Conservation (phyloP, 2,329 filamentous ascomycete genomes). For the Botryotinia convoluta region DNA sequence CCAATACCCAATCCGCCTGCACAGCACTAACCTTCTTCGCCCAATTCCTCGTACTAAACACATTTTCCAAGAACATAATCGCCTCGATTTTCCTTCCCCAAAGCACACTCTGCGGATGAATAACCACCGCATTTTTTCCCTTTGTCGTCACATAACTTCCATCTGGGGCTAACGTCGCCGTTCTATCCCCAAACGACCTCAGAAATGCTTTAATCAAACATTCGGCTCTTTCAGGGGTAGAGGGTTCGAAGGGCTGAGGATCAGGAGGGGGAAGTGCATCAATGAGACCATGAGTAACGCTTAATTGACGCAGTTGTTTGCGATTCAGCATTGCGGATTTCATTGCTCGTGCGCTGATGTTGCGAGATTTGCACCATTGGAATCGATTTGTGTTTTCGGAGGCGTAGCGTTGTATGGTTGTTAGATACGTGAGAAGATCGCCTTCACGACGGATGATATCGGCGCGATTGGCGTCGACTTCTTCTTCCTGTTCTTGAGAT, state of each 20-base stretch:
- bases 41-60: conserved; percentile 65
- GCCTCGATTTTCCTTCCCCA: conserved; percentile 63
- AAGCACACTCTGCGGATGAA: conserved; percentile 62
- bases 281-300: conserved; percentile 50
- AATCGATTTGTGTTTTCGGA: conserved; percentile 51
- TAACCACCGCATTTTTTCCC: conserved; percentile 58
- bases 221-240: conserved; percentile 54
- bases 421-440: conserved; percentile 63
- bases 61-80: conserved; percentile 67
- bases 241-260: conserved; percentile 55
- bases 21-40: conserved; percentile 64
- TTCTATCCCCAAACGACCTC: conserved; percentile 58
- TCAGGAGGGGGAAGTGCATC: conserved; percentile 45
- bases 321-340: conserved; percentile 61
- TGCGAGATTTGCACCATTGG: conserved; percentile 57
- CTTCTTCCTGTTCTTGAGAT: conserved; percentile 55
- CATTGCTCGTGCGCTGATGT: conserved; percentile 60
- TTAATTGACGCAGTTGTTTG: conserved; percentile 57
- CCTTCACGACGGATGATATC: conserved; percentile 61
- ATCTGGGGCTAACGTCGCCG: conserved; percentile 59
- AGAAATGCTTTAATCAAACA: conserved; percentile 60
- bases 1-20: conserved; percentile 55
- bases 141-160: conserved; percentile 58
- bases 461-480: conserved; percentile 52
- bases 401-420: conserved; percentile 60